Base-by-base conservation (phyloP, 768 basidiomycete genomes). In the Trametes sanguinea region DNA sequence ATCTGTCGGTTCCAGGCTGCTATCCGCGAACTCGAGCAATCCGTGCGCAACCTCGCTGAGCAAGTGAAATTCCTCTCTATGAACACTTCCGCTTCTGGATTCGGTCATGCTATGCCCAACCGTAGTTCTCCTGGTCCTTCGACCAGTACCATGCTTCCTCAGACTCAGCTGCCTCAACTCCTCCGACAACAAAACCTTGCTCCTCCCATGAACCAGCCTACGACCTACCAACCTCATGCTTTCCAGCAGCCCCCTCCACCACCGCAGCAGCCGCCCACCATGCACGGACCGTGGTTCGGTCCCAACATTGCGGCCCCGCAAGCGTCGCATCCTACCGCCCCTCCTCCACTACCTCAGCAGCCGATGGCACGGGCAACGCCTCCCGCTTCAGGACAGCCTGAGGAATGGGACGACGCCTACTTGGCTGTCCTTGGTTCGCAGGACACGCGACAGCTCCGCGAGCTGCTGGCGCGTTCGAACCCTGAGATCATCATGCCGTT, bases 371-470 rank as follows among this genome's bases (percentile, higher is more conserved):
- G 68, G 27, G 65, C 67, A 43, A 67, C 68, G 11, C 69, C 63
- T 77, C 85, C 32, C 82, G 83, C 14, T 81, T 52, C 87, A n/a
- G 74, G 78, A 45, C 82, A 81, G 67, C 57, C 80, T 47, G 91
- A 92, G 70, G 88, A 91, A 64, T 94, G 92, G 92, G 92, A 94
- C 65, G 89, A 92, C 62, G 83, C 85, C 9, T 94, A 92, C 72
- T 80, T 94, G 39, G 82, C 85, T 16, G 87, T 92, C 37, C 78
- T 94, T 57, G 85, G 88, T 63, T 85, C 85, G 37, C 89, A 93
- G 72, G 92, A 94, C 68, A 68, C 82, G 14, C 77, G 81, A 63
- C 89, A 91, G 73, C 83, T 94, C 54, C 85, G 89, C 16, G 89
- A 90, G 68, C 76, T 94, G 30, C 76, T 94, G 63, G 77, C 82